Base-by-base conservation (phyloP, 257 asterid genomes). In the Primulina huaijiensis region DNA sequence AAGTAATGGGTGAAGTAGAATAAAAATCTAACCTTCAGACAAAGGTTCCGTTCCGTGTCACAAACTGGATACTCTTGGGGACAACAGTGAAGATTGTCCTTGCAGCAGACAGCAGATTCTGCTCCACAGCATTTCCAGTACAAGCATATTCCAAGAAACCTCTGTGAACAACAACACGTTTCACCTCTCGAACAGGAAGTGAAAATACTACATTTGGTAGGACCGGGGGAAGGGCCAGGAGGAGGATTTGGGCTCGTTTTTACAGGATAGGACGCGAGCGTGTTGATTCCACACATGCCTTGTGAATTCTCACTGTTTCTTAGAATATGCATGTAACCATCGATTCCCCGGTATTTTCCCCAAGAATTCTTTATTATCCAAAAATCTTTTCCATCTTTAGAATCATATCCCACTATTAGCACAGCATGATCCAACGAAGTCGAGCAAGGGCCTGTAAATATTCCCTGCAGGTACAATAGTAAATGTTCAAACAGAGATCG, bases 291-390 rank as follows among this genome's bases (percentile, higher is more conserved):
- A 63, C 99, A 94, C 0, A 91, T 37, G 33, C 99, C 99, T 69
- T 80, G 78, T 12, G 79, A 67, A 34, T 71, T 71, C 65, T 86
- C 92, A 5, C 79, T 69, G 55, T 82, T 88, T 33, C 97, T 76
- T 35, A 64, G 79, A 87, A 94, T 89, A 73, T 83, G 72, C 75
- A 91, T 84, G 9, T 89, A 94, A n/a, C 99, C 99, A 4, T 82
- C 59, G 3, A 88, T 85, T 65, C 99, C 99, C 99, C 99, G 89
- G n/a, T 38, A 69, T 38, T 75, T 80, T 53, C 99, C 99, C 99
- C 99, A 94, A 10, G 99, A 89, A 64, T 94, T 94, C 73, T 94
- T 94, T 23, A 94, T 60, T 11, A 94, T 91, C 99, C 99, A 94
- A 10, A 85, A 91, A 73, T 94, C 97, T 53, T 76, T 74, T 16